Evolutionary conservation across 768 basidiomycete genomes (phyloP), one percentile per base, ranked within the genome.

Genomic region (Leccinum ochraceum): DNA sequence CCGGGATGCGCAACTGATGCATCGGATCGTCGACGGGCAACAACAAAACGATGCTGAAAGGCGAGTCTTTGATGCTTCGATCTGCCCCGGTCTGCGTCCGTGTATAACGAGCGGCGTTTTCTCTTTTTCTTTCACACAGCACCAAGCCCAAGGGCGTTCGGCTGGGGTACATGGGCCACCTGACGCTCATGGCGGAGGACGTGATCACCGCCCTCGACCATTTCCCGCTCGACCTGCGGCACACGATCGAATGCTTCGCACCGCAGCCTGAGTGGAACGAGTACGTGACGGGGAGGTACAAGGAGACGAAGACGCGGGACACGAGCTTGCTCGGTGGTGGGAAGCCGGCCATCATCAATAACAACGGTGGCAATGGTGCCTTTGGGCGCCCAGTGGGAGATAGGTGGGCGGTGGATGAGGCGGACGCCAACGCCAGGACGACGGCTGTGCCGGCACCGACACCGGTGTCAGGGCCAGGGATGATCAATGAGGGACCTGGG

Each of bases 111-210:
- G 42, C 17, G 42, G 42, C 9, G n/a, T 42, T n/a, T 42, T 10
- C 42, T 2, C 42, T 4, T n/a, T 17, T 42, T n/a, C 42, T 42
- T 42, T 42, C 17, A 42, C n/a, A 42, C 67, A 91, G 89, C 64
- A 72, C 83, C 48, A 87, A 88, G 72, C 86, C 88, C 9, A 89
- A 91, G 67, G 86, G 89, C 22, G 82, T 90, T 37, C 86, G 95
- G 30, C 74, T 96, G 48, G 95, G 95, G 3, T 96, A 93, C 76
- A 98, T 98, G 96, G 96, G 96, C 0, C 95, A 99, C 73, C 82
- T 98, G 16, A 92, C 90, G 13, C 86, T 98, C 65, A 94, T 99
- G 66, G 89, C 95, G 0, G 97, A 98, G 74, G 96, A 98, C 68
- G 87, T 97, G 20, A 88, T 97, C 71, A 86, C 86, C 59, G 91